Conservation (phyloP, 1,284 basidiomycete species). For the Phlebopus sp. region DNA sequence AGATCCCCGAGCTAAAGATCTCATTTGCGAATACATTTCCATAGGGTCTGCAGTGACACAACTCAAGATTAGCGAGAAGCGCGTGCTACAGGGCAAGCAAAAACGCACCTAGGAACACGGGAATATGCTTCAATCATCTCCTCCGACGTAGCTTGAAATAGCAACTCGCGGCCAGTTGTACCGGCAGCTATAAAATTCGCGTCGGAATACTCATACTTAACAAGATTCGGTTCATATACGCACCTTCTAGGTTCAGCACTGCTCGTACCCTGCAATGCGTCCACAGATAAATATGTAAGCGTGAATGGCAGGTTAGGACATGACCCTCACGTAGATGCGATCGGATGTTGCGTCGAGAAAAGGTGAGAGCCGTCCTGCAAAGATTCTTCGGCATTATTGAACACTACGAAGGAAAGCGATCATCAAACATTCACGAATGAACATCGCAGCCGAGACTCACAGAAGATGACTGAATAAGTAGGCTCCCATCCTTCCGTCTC, state of each 20-base stretch:
- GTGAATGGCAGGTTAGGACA: not conserved
- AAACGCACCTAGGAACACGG: conserved; percentile 66
- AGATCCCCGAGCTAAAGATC: conserved; percentile 89
- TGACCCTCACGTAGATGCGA: conserved; percentile 59
- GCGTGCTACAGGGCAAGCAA: not conserved
- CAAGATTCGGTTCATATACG: not conserved
- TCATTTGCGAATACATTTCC: conserved; percentile 94
- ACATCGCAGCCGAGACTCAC: conserved; percentile 43
- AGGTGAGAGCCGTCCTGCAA: conserved; percentile 95
- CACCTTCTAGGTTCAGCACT: conserved; percentile 89
- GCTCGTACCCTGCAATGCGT: conserved; percentile 66
- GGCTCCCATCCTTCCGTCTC: conserved; percentile 74
- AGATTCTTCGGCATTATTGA: conserved; percentile 94
- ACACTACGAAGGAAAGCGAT: conserved; percentile 52
- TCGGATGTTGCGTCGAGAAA: conserved; percentile 84
- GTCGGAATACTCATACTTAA: conserved; percentile 6
- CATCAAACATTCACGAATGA: not conserved
- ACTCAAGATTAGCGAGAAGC: not conserved
- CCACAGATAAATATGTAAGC: conserved; percentile 2
- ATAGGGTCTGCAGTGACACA: conserved; percentile 57
- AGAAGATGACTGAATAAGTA: conserved; percentile 80
- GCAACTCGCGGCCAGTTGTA: conserved; percentile 81
- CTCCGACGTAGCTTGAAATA: conserved; percentile 95
- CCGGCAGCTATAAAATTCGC: conserved; percentile 65
- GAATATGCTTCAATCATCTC: conserved; percentile 94